A percentile compares a stretch with the other conserved stretches of the same genome.
Evolutionary conservation across 2,329 filamentous ascomycete genomes (phyloP).

Genomic region (Dendrostoma leiphaemia): DNA sequence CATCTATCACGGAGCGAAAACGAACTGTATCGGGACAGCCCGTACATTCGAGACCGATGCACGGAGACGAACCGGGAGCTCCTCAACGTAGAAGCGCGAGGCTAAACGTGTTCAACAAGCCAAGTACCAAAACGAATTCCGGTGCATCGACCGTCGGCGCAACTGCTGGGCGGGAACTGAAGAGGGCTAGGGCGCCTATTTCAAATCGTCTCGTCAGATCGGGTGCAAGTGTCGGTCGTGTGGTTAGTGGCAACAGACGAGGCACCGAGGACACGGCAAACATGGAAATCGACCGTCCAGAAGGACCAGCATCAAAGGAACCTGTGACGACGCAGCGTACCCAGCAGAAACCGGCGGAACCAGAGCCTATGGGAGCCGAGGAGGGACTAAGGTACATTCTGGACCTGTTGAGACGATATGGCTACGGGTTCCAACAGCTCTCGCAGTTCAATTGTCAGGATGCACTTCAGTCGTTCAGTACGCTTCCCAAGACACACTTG

Average conservation of each 20-base stretch:
- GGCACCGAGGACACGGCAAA: constrained; percentile 59
- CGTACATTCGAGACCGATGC: constrained; percentile 48
- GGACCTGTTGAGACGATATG: constrained; percentile 79
- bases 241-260: constrained; percentile 89
- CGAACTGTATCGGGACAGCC: constrained; percentile 87
- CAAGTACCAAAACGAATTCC: constrained; percentile 62
- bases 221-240: constrained; percentile 73
- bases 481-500: constrained; percentile 70
- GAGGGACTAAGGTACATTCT: constrained; percentile 76
- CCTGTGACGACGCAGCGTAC: constrained; percentile 32
- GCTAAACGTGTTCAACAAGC: constrained; percentile 66
- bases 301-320: constrained; percentile 49
- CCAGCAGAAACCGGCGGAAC: constrained; percentile 39
- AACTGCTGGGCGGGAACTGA: constrained; percentile 69
- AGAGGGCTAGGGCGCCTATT: constrained; percentile 76
- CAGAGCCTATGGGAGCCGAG: constrained; percentile 63
- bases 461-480: constrained; percentile 70
- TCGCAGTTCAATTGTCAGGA: constrained; percentile 77
- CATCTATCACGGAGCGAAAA: constrained; percentile 67
- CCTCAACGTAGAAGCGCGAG: constrained; percentile 70
- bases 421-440: constrained; percentile 73
- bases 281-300: constrained; percentile 69
- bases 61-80: constrained; percentile 59
- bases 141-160: constrained; percentile 55
- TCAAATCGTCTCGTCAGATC: constrained; percentile 61